Percentiles rank a stretch among this genome's conserved stretches.
These are phyloP conservation scores for Xylaria sp. DNA, from an alignment of 2,329 filamentous ascomycete genomes.

Conservation along the genomic window DNA sequence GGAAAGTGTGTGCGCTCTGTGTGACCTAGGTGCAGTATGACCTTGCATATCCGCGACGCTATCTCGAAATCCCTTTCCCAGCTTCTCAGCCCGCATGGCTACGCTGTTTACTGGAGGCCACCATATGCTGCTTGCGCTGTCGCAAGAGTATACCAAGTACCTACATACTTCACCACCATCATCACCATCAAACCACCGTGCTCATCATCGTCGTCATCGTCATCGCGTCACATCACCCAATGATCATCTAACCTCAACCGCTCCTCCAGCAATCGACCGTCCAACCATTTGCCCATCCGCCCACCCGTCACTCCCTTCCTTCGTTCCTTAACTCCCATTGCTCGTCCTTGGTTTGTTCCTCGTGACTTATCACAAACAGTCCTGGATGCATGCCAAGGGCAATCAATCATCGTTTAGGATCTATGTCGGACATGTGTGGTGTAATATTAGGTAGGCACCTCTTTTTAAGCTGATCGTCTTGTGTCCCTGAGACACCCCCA, in stretches of 20 bases:
- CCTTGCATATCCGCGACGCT: constrained; percentile 35
- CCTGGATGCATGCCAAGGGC: constrained; percentile 19
- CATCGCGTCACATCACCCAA: neutral
- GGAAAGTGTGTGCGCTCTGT: constrained; percentile 32
- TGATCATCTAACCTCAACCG: neutral
- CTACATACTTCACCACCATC: neutral
- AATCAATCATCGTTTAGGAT: constrained; percentile 23
- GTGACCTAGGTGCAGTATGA: constrained; percentile 34
- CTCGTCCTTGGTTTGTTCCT: constrained; percentile 20
- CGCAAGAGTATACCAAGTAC: neutral
- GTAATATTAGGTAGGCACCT: constrained; percentile 5
- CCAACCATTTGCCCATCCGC: constrained; percentile 2
- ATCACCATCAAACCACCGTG: no score
- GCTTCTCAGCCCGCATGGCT: constrained; percentile 19
- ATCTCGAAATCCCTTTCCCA: constrained; percentile 28
- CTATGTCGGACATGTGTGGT: constrained; percentile 26
- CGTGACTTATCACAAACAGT: constrained; percentile 26
- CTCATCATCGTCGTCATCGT: constrained; percentile 2
- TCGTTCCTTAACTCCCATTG: no score
- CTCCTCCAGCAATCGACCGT: neutral
- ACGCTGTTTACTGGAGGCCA: neutral
- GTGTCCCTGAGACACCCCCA: constrained; percentile 19
- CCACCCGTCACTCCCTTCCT: neutral
- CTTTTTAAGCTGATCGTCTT: constrained; percentile 20
- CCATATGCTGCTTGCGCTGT: neutral